These are phyloP conservation scores for Starmerella kuoi DNA, from an alignment of 805 yeast genomes.

Conservation along the genomic window DNA sequence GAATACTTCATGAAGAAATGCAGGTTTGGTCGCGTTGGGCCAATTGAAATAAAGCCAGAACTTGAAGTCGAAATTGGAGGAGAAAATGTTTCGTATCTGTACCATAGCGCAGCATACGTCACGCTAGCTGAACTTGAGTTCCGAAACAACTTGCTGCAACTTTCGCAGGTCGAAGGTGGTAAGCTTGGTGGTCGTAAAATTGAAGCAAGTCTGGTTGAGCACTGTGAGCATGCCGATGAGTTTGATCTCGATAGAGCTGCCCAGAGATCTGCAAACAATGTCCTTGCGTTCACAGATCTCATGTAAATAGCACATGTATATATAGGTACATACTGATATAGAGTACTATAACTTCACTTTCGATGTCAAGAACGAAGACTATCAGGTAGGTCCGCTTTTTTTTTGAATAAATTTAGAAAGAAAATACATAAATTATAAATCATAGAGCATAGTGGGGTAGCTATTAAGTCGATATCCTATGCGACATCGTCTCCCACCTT, in stretches of 20 bases:
- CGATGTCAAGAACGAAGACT: too few relatives aligned
- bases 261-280: slow-evolving; percentile 10
- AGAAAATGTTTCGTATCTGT: slow-evolving; percentile 34
- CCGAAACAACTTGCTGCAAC: slow-evolving; percentile 31
- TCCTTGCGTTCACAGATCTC: slow-evolving; percentile 14
- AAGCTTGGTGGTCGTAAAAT: slow-evolving; percentile 41
- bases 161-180: slow-evolving; percentile 45
- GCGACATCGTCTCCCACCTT: too few relatives aligned
- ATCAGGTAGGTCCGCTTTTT: too few relatives aligned
- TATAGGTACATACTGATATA: background rate
- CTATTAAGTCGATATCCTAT: too few relatives aligned
- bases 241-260: slow-evolving; percentile 8
- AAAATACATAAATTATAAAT: too few relatives aligned
- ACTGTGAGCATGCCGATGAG: slow-evolving; percentile 12
- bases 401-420: too few relatives aligned
- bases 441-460: too few relatives aligned
- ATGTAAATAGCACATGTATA: slow-evolving; percentile 4
- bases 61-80: slow-evolving; percentile 34
- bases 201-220: slow-evolving; percentile 40
- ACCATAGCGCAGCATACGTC: slow-evolving; percentile 35
- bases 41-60: slow-evolving; percentile 32
- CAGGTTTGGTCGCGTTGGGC: slow-evolving; percentile 15
- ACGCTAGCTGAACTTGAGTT: slow-evolving; percentile 36
- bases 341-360: too few relatives aligned
- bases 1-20: slow-evolving; percentile 31